Percentiles rank a stretch among this genome's conserved stretches.
Evolutionary conservation across 257 asterid species (phyloP).

Genomic region (Vinca minor): DNA sequence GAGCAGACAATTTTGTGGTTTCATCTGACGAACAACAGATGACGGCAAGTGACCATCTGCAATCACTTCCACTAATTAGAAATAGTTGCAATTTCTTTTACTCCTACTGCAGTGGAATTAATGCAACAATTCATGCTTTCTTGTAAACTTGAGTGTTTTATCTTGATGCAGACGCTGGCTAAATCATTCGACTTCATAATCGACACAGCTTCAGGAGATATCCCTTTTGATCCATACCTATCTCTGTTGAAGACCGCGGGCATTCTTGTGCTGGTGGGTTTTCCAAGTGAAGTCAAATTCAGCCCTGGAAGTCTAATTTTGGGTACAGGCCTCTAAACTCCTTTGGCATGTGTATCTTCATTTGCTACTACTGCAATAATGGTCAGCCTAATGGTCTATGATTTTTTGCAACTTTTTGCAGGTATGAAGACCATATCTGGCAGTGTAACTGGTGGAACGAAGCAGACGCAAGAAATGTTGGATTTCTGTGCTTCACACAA

Average conservation of each 20-base stretch:
- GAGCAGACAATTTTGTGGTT: slow-evolving; percentile 72
- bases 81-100: too few species aligned
- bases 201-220: slow-evolving; percentile 66
- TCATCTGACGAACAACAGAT: slow-evolving; percentile 71
- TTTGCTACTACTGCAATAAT: neutral
- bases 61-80: neutral
- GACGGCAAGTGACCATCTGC: slow-evolving; percentile 30
- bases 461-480: slow-evolving; percentile 73
- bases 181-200: slow-evolving; percentile 72
- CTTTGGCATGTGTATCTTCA: neutral
- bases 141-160: slow-evolving; percentile 3
- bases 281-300: slow-evolving; percentile 72
- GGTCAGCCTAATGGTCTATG: neutral
- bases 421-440: slow-evolving; percentile 60
- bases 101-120: neutral
- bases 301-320: slow-evolving; percentile 33
- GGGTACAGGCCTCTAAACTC: slow-evolving; percentile 30
- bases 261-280: slow-evolving; percentile 63
- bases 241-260: slow-evolving; percentile 67
- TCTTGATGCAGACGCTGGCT: slow-evolving; percentile 44
- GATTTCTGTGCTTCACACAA: slow-evolving; percentile 75
- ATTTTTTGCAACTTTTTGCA: slow-evolving; percentile 13
- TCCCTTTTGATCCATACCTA: slow-evolving; percentile 52
- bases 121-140: neutral
- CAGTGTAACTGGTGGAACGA: slow-evolving; percentile 76